A percentile compares a stretch with the other conserved stretches of the same genome.
Conservation (phyloP, 2,329 filamentous ascomycete species). For the Cordyceps javanica region DNA sequence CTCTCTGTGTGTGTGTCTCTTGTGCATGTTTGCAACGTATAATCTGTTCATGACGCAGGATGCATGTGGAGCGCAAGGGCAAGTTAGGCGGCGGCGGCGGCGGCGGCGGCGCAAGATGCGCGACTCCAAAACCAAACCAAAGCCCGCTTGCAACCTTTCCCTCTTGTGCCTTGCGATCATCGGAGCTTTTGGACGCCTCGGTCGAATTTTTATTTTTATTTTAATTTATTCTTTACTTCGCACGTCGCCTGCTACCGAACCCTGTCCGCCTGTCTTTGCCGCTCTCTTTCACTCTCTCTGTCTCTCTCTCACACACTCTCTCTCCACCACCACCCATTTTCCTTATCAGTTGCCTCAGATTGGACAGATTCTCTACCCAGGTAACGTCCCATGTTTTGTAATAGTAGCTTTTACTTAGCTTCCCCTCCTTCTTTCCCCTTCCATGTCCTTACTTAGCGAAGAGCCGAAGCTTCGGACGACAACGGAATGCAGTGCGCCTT, state of each 20-base stretch:
- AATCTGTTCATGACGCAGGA: too few species aligned
- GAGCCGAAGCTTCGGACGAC: neutral
- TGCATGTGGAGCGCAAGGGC: too few species aligned
- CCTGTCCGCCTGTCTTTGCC: neutral
- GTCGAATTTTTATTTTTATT: neutral
- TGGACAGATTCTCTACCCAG: neutral
- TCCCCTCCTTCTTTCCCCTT: neutral
- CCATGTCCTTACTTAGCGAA: too few species aligned
- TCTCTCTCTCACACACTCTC: neutral
- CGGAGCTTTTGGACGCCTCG: neutral
- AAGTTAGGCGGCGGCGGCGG: too few species aligned
- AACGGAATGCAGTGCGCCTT: neutral
- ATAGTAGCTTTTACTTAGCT: neutral
- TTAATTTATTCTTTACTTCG: neutral
- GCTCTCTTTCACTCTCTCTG: neutral
- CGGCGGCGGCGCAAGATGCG: too few species aligned
- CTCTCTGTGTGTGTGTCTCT: too few species aligned
- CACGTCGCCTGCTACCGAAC: conserved; percentile 9
- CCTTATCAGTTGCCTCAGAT: conserved; percentile 7
- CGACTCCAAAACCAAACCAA: too few species aligned
- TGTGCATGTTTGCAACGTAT: too few species aligned
- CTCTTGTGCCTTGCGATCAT: conserved; percentile 10
- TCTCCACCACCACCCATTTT: conserved; percentile 4
- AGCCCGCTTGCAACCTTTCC: too few species aligned
- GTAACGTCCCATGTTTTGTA: conserved; percentile 8